phyloP scores from a whole-genome alignment of 2,329 filamentous ascomycete genomes.

The Ophiostoma novo-ulmi region DNA sequence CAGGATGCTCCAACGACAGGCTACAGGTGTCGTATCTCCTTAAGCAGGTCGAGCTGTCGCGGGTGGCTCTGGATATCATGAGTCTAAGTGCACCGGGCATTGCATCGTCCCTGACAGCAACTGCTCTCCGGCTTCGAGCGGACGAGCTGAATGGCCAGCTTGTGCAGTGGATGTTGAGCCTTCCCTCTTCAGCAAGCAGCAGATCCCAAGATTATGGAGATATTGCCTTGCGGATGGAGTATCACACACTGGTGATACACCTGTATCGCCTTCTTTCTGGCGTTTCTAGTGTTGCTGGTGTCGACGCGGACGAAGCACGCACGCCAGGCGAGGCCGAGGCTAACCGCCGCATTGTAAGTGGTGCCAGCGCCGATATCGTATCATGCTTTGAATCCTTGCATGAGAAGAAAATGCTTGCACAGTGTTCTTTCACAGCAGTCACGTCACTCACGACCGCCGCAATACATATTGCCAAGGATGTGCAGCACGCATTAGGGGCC shows the following conservation, averaged over 20 bases:
- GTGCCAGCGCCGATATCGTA: conserved; percentile 20
- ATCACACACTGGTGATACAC: conserved; percentile 24
- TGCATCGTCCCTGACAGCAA: neutral
- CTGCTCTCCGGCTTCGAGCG: neutral
- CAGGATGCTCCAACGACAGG: conserved; percentile 2
- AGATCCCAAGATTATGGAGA: conserved; percentile 15
- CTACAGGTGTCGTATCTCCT: neutral
- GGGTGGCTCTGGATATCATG: conserved; percentile 17
- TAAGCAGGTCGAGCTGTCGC: conserved; percentile 18
- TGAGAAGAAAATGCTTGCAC: conserved; percentile 15
- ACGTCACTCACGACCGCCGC: conserved; percentile 21
- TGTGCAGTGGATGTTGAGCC: conserved; percentile 20
- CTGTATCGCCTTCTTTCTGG: conserved; percentile 13
- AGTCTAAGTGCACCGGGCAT: conserved; percentile 13
- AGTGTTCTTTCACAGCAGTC: conserved; percentile 20
- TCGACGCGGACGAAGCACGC: neutral
- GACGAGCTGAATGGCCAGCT: conserved; percentile 20
- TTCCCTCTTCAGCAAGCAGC: neutral
- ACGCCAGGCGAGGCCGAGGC: neutral
- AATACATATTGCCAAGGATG: conserved; percentile 22
- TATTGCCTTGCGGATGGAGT: conserved; percentile 18
- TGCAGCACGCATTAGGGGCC: conserved; percentile 17
- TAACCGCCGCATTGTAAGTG: neutral
- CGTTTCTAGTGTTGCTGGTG: neutral
- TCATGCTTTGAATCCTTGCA: conserved; percentile 17